These are phyloP conservation scores for Oehlia diaphana DNA, from an alignment of 192 early-diverging fungal species.

Conservation along the genomic window DNA sequence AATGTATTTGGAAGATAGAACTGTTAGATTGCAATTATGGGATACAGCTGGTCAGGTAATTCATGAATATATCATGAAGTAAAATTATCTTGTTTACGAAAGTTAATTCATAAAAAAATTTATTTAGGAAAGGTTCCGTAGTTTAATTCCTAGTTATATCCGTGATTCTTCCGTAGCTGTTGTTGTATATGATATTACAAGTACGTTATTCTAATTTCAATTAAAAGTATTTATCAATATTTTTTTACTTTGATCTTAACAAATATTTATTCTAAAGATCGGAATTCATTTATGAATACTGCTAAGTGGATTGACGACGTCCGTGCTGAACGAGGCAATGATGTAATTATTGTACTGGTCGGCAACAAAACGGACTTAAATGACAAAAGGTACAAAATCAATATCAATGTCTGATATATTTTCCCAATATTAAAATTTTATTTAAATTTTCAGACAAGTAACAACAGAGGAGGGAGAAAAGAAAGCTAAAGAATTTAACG, in stretches of 20 bases:
- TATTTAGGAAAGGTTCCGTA: slow-evolving; percentile 89
- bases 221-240: neutral
- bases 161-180: slow-evolving; percentile 97
- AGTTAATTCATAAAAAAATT: neutral
- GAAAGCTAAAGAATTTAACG: slow-evolving; percentile 93
- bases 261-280: slow-evolving; percentile 53
- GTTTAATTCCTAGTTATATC: slow-evolving; percentile 97
- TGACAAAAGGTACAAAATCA: slow-evolving; percentile 73
- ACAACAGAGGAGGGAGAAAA: slow-evolving; percentile 97
- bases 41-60: slow-evolving; percentile 94
- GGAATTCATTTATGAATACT: slow-evolving; percentile 95
- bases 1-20: slow-evolving; percentile 98
- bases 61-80: too few species aligned
- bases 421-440: neutral
- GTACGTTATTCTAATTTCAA: slow-evolving; percentile 46
- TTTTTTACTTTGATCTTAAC: neutral
- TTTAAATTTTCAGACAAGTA: slow-evolving; percentile 66
- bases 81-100: too few species aligned
- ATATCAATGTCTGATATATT: neutral
- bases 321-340: slow-evolving; percentile 94
- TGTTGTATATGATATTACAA: slow-evolving; percentile 97
- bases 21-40: slow-evolving; percentile 98
- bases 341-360: slow-evolving; percentile 97
- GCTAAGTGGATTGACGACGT: slow-evolving; percentile 99
- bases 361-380: slow-evolving; percentile 99